These are phyloP conservation scores for Tolypocladium cylindrosporum DNA, from an alignment of 2,329 filamentous ascomycete species.

Conservation along the genomic window DNA sequence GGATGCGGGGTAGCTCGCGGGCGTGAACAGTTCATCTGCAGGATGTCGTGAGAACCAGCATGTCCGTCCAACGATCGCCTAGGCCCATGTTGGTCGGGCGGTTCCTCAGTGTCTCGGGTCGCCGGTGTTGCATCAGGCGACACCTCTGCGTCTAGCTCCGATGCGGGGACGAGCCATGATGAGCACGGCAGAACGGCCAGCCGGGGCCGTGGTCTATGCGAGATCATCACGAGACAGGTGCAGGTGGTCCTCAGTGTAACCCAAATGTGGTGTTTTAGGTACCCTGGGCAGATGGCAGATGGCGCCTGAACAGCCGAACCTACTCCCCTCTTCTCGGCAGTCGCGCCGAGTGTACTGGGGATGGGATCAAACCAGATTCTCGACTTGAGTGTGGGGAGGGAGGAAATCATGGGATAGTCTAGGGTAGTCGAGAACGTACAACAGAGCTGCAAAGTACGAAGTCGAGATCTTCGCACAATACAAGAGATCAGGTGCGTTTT, in stretches of 20 bases:
- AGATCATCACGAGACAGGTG: not conserved
- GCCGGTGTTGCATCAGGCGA: not conserved
- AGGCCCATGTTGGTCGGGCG: not conserved
- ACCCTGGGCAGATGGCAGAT: not conserved
- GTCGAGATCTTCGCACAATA: too few species aligned
- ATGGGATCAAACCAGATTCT: too few species aligned
- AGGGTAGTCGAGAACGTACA: not conserved
- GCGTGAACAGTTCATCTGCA: not conserved
- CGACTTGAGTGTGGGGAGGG: too few species aligned
- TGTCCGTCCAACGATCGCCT: not conserved
- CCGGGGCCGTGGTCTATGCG: not conserved
- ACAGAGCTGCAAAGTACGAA: too few species aligned
- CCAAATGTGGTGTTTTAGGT: not conserved
- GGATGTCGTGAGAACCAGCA: not conserved
- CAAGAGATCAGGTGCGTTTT: too few species aligned
- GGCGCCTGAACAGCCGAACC: not conserved
- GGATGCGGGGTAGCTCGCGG: constrained; percentile 1
- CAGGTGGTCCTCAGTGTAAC: not conserved
- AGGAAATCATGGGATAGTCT: not conserved
- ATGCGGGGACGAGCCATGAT: not conserved
- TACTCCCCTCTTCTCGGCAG: not conserved
- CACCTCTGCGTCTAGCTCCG: not conserved
- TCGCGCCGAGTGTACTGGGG: not conserved
- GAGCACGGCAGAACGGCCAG: not conserved
- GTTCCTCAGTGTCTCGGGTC: not conserved